phyloP scores from a whole-genome alignment of 768 basidiomycete species.

The Suillus clintonianus region DNA sequence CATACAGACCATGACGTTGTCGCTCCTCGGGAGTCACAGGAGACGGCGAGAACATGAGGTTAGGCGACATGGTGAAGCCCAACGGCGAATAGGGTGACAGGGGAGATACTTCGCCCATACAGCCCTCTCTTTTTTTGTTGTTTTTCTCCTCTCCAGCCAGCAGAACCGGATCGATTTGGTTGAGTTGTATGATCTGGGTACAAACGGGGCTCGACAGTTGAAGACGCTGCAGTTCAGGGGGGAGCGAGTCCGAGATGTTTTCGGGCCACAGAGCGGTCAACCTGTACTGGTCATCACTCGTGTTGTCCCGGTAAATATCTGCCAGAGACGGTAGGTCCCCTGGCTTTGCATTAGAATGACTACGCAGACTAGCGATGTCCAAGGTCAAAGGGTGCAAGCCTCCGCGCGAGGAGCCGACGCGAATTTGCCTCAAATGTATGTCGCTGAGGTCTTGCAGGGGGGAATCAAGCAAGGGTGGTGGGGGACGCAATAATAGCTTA shows the following conservation, averaged over 20 bases:
- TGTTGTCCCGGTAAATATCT: constrained; percentile 19
- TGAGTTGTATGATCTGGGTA: not conserved
- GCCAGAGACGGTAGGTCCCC: constrained; percentile 17
- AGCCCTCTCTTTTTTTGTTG: not conserved
- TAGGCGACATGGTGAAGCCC: not conserved
- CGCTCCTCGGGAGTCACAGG: not conserved
- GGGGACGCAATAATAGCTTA: not conserved
- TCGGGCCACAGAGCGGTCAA: constrained; percentile 8
- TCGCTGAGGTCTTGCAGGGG: not conserved
- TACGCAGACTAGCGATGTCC: not conserved
- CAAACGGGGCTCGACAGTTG: constrained; percentile 16
- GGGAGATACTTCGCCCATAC: not conserved
- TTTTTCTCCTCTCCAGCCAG: constrained; percentile 17
- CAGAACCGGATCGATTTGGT: constrained; percentile 30
- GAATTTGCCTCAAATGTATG: not conserved
- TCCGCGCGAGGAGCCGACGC: not conserved
- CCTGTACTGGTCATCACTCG: constrained; percentile 13
- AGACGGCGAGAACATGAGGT: not conserved
- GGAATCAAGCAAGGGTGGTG: not conserved
- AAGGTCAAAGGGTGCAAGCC: not conserved
- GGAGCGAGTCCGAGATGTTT: constrained; percentile 15
- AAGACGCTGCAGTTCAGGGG: constrained; percentile 21
- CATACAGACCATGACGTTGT: not conserved
- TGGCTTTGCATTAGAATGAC: not conserved
- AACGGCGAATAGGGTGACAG: no score